Evolutionary conservation across 345 rosid species (phyloP).

Genomic region (Syzygium jambos): DNA sequence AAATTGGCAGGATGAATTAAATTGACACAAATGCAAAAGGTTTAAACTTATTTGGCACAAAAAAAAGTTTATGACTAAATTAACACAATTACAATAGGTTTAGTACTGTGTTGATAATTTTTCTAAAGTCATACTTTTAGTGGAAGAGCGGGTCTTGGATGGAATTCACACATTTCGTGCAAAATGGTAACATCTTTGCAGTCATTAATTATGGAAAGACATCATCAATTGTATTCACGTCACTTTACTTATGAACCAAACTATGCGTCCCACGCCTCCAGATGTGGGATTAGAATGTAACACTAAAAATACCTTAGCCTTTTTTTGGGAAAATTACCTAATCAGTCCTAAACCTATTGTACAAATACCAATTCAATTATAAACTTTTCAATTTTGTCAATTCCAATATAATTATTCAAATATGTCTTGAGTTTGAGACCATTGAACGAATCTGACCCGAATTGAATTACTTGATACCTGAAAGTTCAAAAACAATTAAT

Average conservation of each 20-base stretch:
- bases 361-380: neutral
- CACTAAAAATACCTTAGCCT: neutral
- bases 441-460: no score
- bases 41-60: no score
- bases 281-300: neutral
- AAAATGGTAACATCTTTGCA: no score
- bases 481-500: no score
- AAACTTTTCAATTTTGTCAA: neutral
- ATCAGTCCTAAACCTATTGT: neutral
- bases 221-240: neutral
- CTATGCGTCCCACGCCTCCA: neutral
- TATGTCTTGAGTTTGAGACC: neutral
- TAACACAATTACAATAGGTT: no score
- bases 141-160: neutral
- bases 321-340: neutral
- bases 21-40: no score
- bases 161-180: neutral
- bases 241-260: neutral
- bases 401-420: neutral
- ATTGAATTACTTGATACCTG: no score
- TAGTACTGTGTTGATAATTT: no score
- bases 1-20: no score
- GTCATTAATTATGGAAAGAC: neutral
- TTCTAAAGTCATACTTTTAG: no score
- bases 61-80: no score